These are phyloP conservation scores for Solanum neorickii DNA, from an alignment of 257 asterid genomes.

Conservation along the genomic window DNA sequence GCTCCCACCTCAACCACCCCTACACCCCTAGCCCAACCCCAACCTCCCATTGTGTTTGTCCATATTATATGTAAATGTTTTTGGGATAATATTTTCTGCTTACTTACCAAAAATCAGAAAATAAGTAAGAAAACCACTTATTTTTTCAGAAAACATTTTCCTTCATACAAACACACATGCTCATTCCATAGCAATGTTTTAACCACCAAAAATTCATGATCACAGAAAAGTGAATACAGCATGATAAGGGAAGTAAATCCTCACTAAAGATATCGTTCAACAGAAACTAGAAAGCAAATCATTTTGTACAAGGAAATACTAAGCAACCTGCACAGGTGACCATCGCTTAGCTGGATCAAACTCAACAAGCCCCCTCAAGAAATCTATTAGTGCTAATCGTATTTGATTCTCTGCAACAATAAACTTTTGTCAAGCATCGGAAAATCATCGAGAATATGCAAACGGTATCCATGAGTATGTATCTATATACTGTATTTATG, in stretches of 20 bases:
- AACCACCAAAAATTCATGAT: not conserved
- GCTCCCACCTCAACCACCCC: not conserved
- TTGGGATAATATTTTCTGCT: not conserved
- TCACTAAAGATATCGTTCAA: not conserved
- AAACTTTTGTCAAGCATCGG: constrained; percentile 2
- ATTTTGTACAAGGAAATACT: constrained; percentile 1
- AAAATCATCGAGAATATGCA: constrained; percentile 2
- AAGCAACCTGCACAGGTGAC: constrained; percentile 91
- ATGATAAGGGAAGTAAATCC: not conserved
- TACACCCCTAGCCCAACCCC: not conserved
- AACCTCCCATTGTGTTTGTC: not conserved
- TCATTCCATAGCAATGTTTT: not conserved
- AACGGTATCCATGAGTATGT: not conserved
- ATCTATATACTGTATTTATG: not conserved
- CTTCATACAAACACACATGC: not conserved
- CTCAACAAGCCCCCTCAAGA: constrained; percentile 91
- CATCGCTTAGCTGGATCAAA: constrained; percentile 98
- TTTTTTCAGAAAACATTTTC: not conserved
- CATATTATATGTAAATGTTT: not conserved
- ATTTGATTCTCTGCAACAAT: constrained; percentile 62
- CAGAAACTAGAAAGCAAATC: not conserved
- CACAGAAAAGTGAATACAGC: not conserved
- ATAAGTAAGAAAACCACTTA: not conserved
- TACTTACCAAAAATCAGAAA: not conserved
- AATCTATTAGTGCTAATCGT: constrained; percentile 80